These are phyloP conservation scores for Biscogniauxia mediterranea DNA, from an alignment of 2,329 filamentous ascomycete species.

Conservation along the genomic window DNA sequence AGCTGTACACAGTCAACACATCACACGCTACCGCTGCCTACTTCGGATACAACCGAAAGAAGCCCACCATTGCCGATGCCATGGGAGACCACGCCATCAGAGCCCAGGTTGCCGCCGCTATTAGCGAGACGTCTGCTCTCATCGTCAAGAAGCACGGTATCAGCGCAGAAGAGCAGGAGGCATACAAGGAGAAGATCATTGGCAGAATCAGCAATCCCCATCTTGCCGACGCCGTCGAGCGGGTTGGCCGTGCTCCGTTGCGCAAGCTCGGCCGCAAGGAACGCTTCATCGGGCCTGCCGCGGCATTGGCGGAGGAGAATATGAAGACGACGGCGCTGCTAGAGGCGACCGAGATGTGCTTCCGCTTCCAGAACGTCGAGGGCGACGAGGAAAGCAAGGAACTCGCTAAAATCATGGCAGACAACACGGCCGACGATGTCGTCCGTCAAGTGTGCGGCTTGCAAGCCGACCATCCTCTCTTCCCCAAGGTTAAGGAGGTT, in stretches of 20 bases:
- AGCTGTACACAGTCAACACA: constrained; percentile 99
- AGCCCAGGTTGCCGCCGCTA: constrained; percentile 72
- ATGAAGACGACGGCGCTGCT: constrained; percentile 72
- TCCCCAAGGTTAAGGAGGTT: constrained; percentile 68
- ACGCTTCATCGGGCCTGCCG: constrained; percentile 89
- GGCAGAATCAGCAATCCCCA: constrained; percentile 90
- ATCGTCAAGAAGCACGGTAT: constrained; percentile 89
- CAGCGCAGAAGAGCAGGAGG: constrained; percentile 68
- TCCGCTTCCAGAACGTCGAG: constrained; percentile 93
- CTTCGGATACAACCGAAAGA: constrained; percentile 84
- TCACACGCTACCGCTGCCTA: constrained; percentile 95
- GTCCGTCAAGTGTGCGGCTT: constrained; percentile 81
- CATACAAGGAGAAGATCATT: constrained; percentile 91
- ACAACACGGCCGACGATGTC: constrained; percentile 69
- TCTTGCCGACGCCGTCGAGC: constrained; percentile 88
- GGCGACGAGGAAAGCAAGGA: constrained; percentile 87
- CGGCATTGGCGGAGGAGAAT: constrained; percentile 80
- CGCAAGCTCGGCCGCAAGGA: constrained; percentile 94
- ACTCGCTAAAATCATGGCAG: constrained; percentile 81
- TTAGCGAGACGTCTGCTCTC: constrained; percentile 81
- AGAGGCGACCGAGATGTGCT: constrained; percentile 82
- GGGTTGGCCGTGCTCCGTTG: constrained; percentile 90
- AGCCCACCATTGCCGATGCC: constrained; percentile 86
- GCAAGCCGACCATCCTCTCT: constrained; percentile 73
- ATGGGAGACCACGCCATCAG: constrained; percentile 79